These are phyloP conservation scores for Dothistroma septosporum DNA, from an alignment of 2,329 filamentous ascomycete genomes.

Conservation along the genomic window DNA sequence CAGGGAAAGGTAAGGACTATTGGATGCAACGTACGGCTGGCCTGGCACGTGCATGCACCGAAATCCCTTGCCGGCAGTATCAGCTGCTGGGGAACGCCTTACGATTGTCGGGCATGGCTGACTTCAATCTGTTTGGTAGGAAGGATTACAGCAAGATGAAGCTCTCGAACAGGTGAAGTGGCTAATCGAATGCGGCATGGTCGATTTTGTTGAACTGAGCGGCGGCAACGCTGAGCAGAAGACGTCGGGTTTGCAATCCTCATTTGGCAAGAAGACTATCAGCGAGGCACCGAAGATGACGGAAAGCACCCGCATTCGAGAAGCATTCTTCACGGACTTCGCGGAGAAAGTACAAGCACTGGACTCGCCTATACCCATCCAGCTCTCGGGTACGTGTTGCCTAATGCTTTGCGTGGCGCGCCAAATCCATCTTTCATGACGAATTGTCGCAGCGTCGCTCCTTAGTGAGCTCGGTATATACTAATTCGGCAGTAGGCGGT, in stretches of 20 bases:
- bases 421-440: too few relatives aligned
- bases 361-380: constrained; percentile 27
- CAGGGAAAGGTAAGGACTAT: constrained; percentile 4
- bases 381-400: constrained; percentile 42
- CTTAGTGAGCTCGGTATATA: too few relatives aligned
- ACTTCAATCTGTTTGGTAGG: not conserved
- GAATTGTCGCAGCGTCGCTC: too few relatives aligned
- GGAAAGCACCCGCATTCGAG: constrained; percentile 49
- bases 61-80: too few relatives aligned
- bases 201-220: constrained; percentile 67
- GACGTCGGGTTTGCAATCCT: constrained; percentile 21
- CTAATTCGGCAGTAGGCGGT: constrained; percentile 43
- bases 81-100: too few relatives aligned
- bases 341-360: constrained; percentile 35
- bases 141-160: constrained; percentile 41
- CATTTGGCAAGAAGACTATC: constrained; percentile 35
- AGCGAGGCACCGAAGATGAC: constrained; percentile 25
- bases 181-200: constrained; percentile 43
- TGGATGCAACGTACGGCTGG: too few relatives aligned
- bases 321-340: constrained; percentile 67
- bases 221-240: constrained; percentile 49
- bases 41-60: too few relatives aligned
- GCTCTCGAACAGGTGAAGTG: constrained; percentile 56
- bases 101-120: too few relatives aligned
- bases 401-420: too few relatives aligned